Evolutionary conservation across 306 rosid genomes (phyloP).

Genomic region (Dryas alaskensis): DNA sequence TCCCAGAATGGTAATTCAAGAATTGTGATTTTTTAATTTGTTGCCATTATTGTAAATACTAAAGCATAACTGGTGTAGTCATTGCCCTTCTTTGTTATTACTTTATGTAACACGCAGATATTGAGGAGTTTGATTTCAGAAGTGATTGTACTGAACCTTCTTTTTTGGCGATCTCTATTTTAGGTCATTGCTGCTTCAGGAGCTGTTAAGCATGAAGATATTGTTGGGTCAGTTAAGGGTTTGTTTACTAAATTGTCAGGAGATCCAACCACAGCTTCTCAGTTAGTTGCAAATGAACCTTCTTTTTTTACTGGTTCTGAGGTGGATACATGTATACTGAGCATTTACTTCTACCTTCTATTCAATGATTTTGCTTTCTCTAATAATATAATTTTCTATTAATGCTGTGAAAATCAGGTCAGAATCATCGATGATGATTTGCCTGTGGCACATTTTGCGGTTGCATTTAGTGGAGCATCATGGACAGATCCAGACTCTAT

Average conservation of each 20-base stretch:
- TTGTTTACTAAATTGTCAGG: constrained; percentile 72
- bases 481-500: constrained; percentile 98
- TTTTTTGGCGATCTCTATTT: constrained; percentile 23
- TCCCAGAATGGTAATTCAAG: constrained; percentile 78
- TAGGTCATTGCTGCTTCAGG: constrained; percentile 89
- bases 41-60: neutral
- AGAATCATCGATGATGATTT: constrained; percentile 84
- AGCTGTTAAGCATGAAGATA: constrained; percentile 80
- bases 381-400: constrained; percentile 14
- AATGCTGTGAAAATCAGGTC: constrained; percentile 49
- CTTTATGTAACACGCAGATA: neutral
- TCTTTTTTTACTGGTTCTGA: constrained; percentile 92
- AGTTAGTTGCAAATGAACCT: constrained; percentile 73
- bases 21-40: neutral
- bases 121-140: neutral
- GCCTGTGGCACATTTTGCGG: constrained; percentile 86
- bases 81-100: neutral
- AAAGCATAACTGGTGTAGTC: constrained; percentile 4
- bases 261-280: constrained; percentile 74
- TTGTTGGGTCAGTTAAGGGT: constrained; percentile 64
- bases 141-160: neutral
- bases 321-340: constrained; percentile 40
- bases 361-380: neutral
- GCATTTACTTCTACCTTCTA: neutral
- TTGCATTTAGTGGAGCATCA: constrained; percentile 92